Evolutionary conservation across 2,329 filamentous ascomycete species (phyloP).

Genomic region (Scleromitrula shiraiana): DNA sequence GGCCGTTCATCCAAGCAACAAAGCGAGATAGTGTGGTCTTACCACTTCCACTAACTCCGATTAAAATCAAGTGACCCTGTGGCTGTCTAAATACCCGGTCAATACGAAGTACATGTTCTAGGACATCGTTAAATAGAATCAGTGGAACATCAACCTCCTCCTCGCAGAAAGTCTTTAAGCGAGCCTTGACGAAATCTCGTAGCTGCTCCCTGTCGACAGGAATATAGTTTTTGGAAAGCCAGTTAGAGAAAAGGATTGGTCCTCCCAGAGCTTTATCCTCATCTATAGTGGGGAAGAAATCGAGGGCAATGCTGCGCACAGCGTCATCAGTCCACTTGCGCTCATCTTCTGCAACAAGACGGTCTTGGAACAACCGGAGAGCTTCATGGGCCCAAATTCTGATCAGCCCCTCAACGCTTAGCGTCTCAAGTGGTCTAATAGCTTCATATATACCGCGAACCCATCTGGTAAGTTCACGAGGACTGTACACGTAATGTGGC

Average conservation of each 20-base stretch:
- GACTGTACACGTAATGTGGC: slow-evolving; percentile 98
- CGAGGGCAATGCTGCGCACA: slow-evolving; percentile 76
- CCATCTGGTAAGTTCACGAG: slow-evolving; percentile 96
- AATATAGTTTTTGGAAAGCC: slow-evolving; percentile 97
- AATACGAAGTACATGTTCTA: slow-evolving; percentile 96
- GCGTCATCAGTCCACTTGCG: slow-evolving; percentile 90
- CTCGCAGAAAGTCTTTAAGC: slow-evolving; percentile 96
- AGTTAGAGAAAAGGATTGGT: slow-evolving; percentile 97
- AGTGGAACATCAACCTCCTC: slow-evolving; percentile 98
- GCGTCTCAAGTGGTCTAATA: slow-evolving; percentile 79
- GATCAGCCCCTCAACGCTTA: slow-evolving; percentile 84
- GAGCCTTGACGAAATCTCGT: slow-evolving; percentile 93
- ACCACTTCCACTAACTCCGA: slow-evolving; percentile 95
- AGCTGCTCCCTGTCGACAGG: slow-evolving; percentile 93
- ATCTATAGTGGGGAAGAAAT: slow-evolving; percentile 93
- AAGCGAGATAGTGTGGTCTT: slow-evolving; percentile 98
- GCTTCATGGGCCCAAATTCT: slow-evolving; percentile 99
- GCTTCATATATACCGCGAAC: slow-evolving; percentile 96
- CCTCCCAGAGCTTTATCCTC: slow-evolving; percentile 81
- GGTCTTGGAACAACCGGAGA: slow-evolving; percentile 91
- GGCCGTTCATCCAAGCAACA: slow-evolving; percentile 99
- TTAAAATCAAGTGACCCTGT: slow-evolving; percentile 95
- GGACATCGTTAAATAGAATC: slow-evolving; percentile 97
- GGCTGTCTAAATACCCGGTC: slow-evolving; percentile 98
- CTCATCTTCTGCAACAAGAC: slow-evolving; percentile 89